phyloP scores from a whole-genome alignment of 192 early-diverging fungal genomes.

The Borealophlyctis nickersoniae region DNA sequence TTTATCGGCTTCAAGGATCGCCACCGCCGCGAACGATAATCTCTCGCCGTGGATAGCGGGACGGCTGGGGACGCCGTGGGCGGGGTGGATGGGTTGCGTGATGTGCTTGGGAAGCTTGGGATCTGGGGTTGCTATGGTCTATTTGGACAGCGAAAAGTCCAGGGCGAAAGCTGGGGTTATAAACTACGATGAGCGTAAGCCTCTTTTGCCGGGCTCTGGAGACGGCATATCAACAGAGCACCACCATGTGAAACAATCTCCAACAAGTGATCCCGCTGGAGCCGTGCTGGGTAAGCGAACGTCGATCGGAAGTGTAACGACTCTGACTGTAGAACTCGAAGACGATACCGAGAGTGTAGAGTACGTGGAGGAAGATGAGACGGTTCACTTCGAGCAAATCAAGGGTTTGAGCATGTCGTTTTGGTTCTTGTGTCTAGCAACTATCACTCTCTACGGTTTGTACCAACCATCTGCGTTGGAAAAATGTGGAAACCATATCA shows the following conservation, averaged over 20 bases:
- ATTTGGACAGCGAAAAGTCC: constrained; percentile 47
- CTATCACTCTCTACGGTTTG: constrained; percentile 49
- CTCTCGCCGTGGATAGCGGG: constrained; percentile 50
- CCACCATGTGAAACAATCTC: too few relatives aligned
- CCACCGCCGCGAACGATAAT: constrained; percentile 58
- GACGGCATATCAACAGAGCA: too few relatives aligned
- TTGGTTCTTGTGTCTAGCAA: constrained; percentile 52
- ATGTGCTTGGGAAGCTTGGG: constrained; percentile 43
- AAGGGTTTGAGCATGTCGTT: constrained; percentile 32
- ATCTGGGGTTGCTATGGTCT: constrained; percentile 34
- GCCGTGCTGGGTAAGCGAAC: neutral
- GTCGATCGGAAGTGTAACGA: neutral
- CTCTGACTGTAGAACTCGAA: neutral
- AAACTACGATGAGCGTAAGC: constrained; percentile 6
- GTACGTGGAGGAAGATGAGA: constrained; percentile 46
- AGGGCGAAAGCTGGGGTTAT: constrained; percentile 43
- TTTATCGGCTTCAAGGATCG: constrained; percentile 50
- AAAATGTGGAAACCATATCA: neutral
- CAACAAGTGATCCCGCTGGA: too few relatives aligned
- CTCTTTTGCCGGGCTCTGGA: constrained; percentile 1
- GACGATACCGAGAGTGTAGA: constrained; percentile 28
- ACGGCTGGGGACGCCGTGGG: constrained; percentile 17
- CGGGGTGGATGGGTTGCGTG: constrained; percentile 52
- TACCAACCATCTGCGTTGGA: too few relatives aligned
- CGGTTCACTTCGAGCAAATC: constrained; percentile 36